phyloP scores from a whole-genome alignment of 495 filamentous ascomycete genomes.

The Penicillium dipodomyicola region DNA sequence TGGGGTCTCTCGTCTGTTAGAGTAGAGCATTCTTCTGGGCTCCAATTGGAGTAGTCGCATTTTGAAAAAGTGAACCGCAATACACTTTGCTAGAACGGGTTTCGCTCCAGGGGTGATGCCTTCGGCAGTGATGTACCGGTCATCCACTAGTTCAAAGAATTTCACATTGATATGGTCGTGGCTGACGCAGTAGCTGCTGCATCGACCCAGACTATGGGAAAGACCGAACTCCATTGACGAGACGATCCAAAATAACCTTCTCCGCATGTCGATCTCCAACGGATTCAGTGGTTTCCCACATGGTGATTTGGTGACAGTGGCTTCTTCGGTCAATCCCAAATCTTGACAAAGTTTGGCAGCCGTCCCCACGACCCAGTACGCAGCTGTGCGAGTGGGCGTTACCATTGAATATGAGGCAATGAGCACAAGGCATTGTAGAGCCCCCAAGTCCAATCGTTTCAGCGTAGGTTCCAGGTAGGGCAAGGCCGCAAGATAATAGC shows the following conservation, averaged over 20 bases:
- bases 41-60: conserved; percentile 89
- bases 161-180: conserved; percentile 77
- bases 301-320: conserved; percentile 64
- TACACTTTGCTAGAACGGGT: conserved; percentile 71
- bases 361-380: conserved; percentile 86
- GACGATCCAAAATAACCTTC: conserved; percentile 82
- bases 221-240: conserved; percentile 83
- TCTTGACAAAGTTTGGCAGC: conserved; percentile 84
- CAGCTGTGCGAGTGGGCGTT: conserved; percentile 84
- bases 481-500: conserved; percentile 85
- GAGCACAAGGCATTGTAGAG: conserved; percentile 83
- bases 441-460: conserved; percentile 75
- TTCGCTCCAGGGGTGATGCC: conserved; percentile 66
- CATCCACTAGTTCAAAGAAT: conserved; percentile 75
- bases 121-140: conserved; percentile 74
- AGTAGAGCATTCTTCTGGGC: conserved; percentile 78
- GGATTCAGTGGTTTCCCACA: conserved; percentile 52
- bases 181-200: conserved; percentile 74
- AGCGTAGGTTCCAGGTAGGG: conserved; percentile 74
- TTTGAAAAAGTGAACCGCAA: conserved; percentile 87
- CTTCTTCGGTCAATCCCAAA: conserved; percentile 78
- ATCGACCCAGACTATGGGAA: conserved; percentile 79
- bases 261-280: conserved; percentile 80
- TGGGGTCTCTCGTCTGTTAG: conserved; percentile 70
- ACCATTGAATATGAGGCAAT: conserved; percentile 90